Base-by-base conservation (phyloP, 2,329 filamentous ascomycete species). In the Paecilomyces sp. region DNA sequence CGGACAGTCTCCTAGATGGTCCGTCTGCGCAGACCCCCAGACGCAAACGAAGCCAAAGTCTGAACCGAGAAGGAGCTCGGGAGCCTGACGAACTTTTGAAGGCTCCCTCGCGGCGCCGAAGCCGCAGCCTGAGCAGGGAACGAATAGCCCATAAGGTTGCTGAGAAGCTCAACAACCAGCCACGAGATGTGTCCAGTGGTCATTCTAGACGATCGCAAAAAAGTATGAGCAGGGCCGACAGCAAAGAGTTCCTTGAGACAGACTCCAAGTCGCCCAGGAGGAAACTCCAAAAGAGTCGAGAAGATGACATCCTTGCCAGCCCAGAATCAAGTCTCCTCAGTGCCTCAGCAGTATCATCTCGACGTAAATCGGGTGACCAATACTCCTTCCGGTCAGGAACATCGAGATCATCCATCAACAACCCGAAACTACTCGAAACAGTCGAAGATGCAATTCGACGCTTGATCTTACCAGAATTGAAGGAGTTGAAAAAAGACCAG, bases 401-500 rank as follows among this genome's bases (percentile, higher is more conserved):
- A 34, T 84, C 83, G 18, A 83, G 83, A 61, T 90, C 91, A 2
- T 93, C 90, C 0, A 90, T 95, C 72, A 96, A 95, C 76, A 96
- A 97, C 68, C 92, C 92, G 0, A 94, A 91, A 70, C 79, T 97
- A 1, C 82, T 97, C 1, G 90, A 94, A 68, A 94, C 92, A 0
- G 92, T 97, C 2, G 92, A 97, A 76, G 92, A 96, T 76, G 92
- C 92, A 13, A 96, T 97, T 69, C 88, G 91, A 63, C 85, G 92
- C 55, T 82, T 96, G 56, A 96, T 97, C 57, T 78, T 99, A 2
- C 94, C 94, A 0, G 93, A 99, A 74, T 81, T 99, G 53, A 93
- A 91, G 67, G 91, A 92, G 9, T 80, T 99, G 58, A 97, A 96
- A 74, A 87, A 92, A 67, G 92, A 96, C 70, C 90, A 93, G 72